Conservation (phyloP, 2,329 filamentous ascomycete genomes). For the Penicillium psychrosexuale region DNA sequence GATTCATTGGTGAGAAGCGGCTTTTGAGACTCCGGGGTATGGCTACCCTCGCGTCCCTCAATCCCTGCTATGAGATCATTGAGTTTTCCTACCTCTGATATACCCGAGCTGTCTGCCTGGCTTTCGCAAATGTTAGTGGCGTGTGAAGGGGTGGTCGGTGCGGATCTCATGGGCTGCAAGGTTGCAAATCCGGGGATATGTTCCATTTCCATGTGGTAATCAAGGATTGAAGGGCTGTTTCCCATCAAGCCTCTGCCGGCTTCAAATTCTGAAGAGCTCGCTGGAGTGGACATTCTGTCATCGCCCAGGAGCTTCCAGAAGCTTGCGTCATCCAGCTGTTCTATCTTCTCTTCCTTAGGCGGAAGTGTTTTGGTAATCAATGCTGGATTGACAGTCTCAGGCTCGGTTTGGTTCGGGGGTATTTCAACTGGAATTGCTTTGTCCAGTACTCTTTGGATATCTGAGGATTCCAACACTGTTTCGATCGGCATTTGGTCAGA, state of each 20-base stretch:
- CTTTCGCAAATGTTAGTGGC: not conserved
- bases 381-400: not conserved
- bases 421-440: not conserved
- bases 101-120: not conserved
- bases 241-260: not conserved
- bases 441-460: not conserved
- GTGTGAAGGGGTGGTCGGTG: not conserved
- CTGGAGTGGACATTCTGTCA: not conserved
- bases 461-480: no score
- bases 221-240: constrained; percentile 3
- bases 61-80: not conserved
- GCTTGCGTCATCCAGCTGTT: not conserved
- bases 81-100: not conserved
- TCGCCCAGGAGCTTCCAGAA: not conserved
- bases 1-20: constrained; percentile 12
- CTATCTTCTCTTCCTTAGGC: not conserved
- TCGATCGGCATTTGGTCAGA: not conserved
- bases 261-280: not conserved
- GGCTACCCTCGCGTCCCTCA: not conserved
- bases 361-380: not conserved
- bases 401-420: not conserved
- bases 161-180: constrained; percentile 2
- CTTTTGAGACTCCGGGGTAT: constrained; percentile 21
- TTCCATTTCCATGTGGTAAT: constrained; percentile 10
- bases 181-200: constrained; percentile 6